Evolutionary conservation across 192 early-diverging fungal genomes (phyloP).

Genomic region (Coemansia sp.): DNA sequence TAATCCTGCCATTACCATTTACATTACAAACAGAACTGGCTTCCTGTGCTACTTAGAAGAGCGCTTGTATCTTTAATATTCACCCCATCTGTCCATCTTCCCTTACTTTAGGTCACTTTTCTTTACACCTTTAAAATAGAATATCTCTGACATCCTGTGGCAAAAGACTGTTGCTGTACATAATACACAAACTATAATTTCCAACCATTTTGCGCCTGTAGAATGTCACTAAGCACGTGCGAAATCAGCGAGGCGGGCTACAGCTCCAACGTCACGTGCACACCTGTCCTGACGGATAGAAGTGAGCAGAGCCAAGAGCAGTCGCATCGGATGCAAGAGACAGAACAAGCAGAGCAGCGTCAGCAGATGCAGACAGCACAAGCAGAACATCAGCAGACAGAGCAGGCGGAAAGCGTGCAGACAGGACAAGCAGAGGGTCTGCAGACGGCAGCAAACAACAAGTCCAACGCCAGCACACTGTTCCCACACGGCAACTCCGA

Average conservation of each 20-base stretch:
- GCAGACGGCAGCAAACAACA: not conserved
- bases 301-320: not conserved
- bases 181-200: not conserved
- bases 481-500: constrained; percentile 5
- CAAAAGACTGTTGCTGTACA: not conserved
- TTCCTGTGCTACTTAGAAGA: too few relatives aligned
- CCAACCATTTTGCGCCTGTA: not conserved
- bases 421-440: not conserved
- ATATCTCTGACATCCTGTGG: too few relatives aligned
- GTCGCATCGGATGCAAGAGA: not conserved
- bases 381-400: too few relatives aligned
- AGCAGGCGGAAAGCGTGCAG: not conserved
- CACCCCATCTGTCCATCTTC: too few relatives aligned
- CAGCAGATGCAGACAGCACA: not conserved
- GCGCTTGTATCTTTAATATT: too few relatives aligned
- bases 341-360: not conserved
- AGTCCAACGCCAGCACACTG: not conserved
- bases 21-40: too few relatives aligned
- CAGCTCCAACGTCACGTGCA: not conserved
- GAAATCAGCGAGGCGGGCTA: not conserved
- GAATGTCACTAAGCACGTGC: not conserved
- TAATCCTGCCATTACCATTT: too few relatives aligned
- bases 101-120: too few relatives aligned
- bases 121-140: too few relatives aligned
- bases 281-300: not conserved